These are phyloP conservation scores for Pyropia haitanensis DNA, from an alignment of 23 red algal species.

Conservation along the genomic window DNA sequence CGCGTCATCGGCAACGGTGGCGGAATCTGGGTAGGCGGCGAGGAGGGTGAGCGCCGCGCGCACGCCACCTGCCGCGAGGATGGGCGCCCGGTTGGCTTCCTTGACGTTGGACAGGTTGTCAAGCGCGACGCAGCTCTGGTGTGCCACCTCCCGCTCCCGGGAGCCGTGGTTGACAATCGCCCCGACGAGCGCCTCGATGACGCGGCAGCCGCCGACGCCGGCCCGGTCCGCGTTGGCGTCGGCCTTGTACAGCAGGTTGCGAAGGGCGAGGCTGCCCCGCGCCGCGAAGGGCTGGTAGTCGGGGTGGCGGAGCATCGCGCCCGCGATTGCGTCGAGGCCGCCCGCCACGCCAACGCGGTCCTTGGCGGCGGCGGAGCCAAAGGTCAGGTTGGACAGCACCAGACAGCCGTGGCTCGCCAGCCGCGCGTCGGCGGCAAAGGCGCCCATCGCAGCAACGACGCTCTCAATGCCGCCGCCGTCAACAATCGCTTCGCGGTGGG, in stretches of 20 bases:
- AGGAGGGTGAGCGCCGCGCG: constrained; percentile 27
- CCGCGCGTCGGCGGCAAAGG: constrained; percentile 3
- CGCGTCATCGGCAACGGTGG: constrained; percentile 47
- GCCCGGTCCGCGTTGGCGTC: constrained; percentile 38
- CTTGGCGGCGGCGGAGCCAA: constrained; percentile 42
- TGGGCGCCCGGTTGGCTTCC: constrained; percentile 29
- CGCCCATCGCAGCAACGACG: constrained; percentile 21
- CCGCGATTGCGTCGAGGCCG: constrained; percentile 39
- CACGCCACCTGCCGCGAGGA: constrained; percentile 23
- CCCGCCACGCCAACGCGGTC: constrained; percentile 29
- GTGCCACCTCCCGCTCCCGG: constrained; percentile 51
- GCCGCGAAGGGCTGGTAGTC: constrained; percentile 47
- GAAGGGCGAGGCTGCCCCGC: constrained; percentile 47
- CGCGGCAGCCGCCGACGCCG: constrained; percentile 5
- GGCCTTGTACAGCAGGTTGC: constrained; percentile 39
- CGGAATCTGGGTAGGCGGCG: constrained; percentile 22
- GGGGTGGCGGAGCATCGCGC: constrained; percentile 29
- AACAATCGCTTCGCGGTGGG: constrained; percentile 25
- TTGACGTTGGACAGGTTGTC: constrained; percentile 52
- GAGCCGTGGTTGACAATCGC: constrained; percentile 10
- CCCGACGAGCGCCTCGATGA: constrained; percentile 5
- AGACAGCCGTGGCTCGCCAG: constrained; percentile 29
- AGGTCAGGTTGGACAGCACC: constrained; percentile 51
- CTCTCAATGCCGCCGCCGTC: constrained; percentile 30
- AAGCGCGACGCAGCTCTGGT: constrained; percentile 61